Evolutionary conservation across 345 rosid genomes (phyloP).

Genomic region (Populus tremula): DNA sequence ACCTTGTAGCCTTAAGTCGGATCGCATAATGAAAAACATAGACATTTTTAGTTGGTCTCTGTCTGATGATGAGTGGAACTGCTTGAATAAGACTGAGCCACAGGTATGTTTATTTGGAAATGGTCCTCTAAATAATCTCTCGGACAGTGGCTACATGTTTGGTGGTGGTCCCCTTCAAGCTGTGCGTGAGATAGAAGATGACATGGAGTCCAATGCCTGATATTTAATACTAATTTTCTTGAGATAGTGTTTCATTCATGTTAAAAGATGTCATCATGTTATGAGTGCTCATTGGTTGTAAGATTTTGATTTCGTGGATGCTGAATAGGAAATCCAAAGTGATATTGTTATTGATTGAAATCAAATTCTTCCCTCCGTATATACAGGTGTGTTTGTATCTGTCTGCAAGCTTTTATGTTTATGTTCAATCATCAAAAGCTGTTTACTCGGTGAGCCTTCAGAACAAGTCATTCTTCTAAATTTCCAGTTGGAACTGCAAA

Average conservation of each 20-base stretch:
- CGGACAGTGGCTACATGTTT: constrained; percentile 35
- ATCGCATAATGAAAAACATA: constrained; percentile 48
- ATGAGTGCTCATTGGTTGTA: constrained; percentile 20
- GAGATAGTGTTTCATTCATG: constrained; percentile 13
- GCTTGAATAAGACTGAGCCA: constrained; percentile 48
- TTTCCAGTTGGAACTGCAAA: neutral
- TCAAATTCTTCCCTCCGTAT: neutral
- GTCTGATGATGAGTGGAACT: constrained; percentile 47
- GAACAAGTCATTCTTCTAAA: neutral
- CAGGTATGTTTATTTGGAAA: constrained; percentile 58
- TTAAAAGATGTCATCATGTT: constrained; percentile 11
- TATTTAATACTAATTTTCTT: neutral
- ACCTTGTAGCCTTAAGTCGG: constrained; percentile 55
- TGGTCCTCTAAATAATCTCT: constrained; percentile 34
- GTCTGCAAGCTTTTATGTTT: neutral
- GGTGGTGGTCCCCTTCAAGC: constrained; percentile 55
- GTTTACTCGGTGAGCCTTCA: neutral
- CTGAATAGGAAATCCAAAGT: constrained; percentile 24
- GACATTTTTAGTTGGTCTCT: constrained; percentile 50
- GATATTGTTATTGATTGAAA: constrained; percentile 8
- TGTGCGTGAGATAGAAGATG: constrained; percentile 53
- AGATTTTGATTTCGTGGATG: constrained; percentile 27
- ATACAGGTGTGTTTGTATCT: neutral
- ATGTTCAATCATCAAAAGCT: neutral
- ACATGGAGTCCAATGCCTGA: constrained; percentile 40